Evolutionary conservation across 2,329 filamentous ascomycete genomes (phyloP).

Genomic region (Calonectria naviculata): DNA sequence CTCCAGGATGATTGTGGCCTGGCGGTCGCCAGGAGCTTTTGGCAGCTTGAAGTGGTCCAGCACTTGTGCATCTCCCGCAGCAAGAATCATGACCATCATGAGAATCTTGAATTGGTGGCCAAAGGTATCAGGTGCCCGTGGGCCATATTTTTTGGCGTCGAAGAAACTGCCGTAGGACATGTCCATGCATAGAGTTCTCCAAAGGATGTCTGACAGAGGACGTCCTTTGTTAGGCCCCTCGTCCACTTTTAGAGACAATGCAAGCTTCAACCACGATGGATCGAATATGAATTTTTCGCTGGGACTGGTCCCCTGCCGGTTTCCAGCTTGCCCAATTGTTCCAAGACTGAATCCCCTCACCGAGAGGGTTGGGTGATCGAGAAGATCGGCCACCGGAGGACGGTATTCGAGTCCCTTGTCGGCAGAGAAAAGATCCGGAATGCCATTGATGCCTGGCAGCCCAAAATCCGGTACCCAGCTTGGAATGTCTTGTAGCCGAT

Average conservation of each 20-base stretch:
- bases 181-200: conserved; percentile 42
- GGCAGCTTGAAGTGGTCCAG: conserved; percentile 44
- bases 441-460: conserved; percentile 30
- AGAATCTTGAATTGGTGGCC: conserved; percentile 34
- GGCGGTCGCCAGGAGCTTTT: neutral
- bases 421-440: conserved; percentile 32
- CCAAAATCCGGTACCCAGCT: conserved; percentile 40
- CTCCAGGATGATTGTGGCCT: neutral
- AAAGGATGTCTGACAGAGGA: conserved; percentile 31
- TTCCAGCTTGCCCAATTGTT: conserved; percentile 17
- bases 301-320: conserved; percentile 20
- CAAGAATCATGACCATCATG: conserved; percentile 36
- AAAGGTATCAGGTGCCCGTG: conserved; percentile 30
- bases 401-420: conserved; percentile 30
- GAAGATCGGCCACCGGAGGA: neutral
- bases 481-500: conserved; percentile 24
- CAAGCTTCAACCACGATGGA: conserved; percentile 32
- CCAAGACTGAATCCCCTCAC: conserved; percentile 29
- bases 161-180: conserved; percentile 34
- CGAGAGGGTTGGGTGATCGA: conserved; percentile 11
- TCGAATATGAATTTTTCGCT: conserved; percentile 37
- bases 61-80: conserved; percentile 48
- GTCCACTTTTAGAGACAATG: conserved; percentile 26
- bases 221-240: neutral
- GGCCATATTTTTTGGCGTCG: conserved; percentile 23